Percentiles rank a stretch among this genome's conserved stretches.
phyloP scores from a whole-genome alignment of 2,329 filamentous ascomycete species.

The Colletotrichum agaves region DNA sequence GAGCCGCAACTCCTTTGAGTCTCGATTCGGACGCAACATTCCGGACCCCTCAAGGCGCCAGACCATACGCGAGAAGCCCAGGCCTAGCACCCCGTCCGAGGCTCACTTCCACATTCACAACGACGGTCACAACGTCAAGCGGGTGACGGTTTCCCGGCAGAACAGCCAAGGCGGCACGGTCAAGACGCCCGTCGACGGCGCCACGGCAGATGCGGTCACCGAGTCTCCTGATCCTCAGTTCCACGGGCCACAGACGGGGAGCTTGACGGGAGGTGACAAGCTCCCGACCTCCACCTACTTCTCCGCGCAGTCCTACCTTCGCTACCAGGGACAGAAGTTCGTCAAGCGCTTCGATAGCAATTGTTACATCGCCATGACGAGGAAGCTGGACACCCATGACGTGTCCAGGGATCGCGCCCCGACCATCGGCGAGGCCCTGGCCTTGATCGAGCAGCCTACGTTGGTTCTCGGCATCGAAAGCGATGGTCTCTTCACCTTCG shows the following conservation, averaged over 20 bases:
- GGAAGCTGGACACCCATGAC: slow-evolving; percentile 97
- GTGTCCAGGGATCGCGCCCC: slow-evolving; percentile 81
- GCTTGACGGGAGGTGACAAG: slow-evolving; percentile 61
- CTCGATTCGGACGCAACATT: slow-evolving; percentile 91
- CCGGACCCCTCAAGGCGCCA: slow-evolving; percentile 87
- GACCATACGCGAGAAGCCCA: slow-evolving; percentile 77
- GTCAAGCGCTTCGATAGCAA: slow-evolving; percentile 98
- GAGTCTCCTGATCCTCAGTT: slow-evolving; percentile 71
- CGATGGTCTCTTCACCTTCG: slow-evolving; percentile 96
- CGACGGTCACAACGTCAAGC: slow-evolving; percentile 77
- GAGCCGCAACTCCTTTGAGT: slow-evolving; percentile 96
- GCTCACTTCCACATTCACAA: slow-evolving; percentile 86
- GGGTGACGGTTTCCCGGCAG: slow-evolving; percentile 60
- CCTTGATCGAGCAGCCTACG: slow-evolving; percentile 86
- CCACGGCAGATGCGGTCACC: slow-evolving; percentile 46
- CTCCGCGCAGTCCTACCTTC: slow-evolving; percentile 95
- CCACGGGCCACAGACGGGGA: slow-evolving; percentile 66
- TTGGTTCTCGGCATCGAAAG: slow-evolving; percentile 94
- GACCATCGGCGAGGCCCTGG: slow-evolving; percentile 78
- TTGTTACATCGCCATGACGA: slow-evolving; percentile 98
- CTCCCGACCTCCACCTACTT: slow-evolving; percentile 84
- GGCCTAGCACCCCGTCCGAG: slow-evolving; percentile 71
- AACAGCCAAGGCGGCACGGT: slow-evolving; percentile 47
- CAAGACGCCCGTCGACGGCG: slow-evolving; percentile 24
- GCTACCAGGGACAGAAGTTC: slow-evolving; percentile 96